Percentiles rank a stretch among this genome's conserved stretches.
These are phyloP conservation scores for Lachnellula arida DNA, from an alignment of 2,329 filamentous ascomycete genomes.

Conservation along the genomic window DNA sequence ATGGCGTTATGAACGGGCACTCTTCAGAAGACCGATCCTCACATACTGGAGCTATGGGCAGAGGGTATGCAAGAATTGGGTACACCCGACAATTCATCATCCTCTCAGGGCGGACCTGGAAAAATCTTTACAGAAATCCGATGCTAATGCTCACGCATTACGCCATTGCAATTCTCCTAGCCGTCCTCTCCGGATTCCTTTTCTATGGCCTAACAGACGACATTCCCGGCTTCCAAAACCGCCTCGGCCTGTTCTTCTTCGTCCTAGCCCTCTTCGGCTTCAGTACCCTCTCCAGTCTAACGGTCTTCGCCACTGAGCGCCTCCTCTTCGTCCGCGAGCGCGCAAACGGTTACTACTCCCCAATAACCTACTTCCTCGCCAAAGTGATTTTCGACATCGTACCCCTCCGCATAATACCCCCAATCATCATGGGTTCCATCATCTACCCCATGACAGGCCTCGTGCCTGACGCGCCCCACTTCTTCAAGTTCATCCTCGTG, in stretches of 20 bases:
- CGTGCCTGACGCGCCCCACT: conserved; percentile 74
- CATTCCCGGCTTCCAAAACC: conserved; percentile 95
- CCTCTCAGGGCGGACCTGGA: conserved; percentile 87
- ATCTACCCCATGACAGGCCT: conserved; percentile 98
- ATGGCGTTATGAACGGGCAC: conserved; percentile 55
- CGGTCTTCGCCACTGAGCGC: conserved; percentile 86
- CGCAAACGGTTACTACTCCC: conserved; percentile 94
- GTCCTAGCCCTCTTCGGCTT: conserved; percentile 93
- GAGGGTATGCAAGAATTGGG: conserved; percentile 77
- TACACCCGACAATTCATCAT: conserved; percentile 81
- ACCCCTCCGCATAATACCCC: conserved; percentile 87
- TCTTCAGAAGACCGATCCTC: conserved; percentile 45
- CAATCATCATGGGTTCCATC: conserved; percentile 91
- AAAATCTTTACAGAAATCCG: conserved; percentile 93
- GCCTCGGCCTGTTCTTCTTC: conserved; percentile 96
- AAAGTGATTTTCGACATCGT: conserved; percentile 99
- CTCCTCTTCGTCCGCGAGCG: conserved; percentile 88
- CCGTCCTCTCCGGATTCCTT: conserved; percentile 88
- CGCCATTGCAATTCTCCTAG: conserved; percentile 90
- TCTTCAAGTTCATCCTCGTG: conserved; percentile 86
- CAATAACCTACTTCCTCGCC: conserved; percentile 86
- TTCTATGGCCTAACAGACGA: conserved; percentile 97
- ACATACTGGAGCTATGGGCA: conserved; percentile 58
- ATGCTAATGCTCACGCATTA: conserved; percentile 99
- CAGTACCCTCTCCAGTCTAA: conserved; percentile 89